Conservation (phyloP, 179 eudicot species). For the Spergularia azorica region DNA sequence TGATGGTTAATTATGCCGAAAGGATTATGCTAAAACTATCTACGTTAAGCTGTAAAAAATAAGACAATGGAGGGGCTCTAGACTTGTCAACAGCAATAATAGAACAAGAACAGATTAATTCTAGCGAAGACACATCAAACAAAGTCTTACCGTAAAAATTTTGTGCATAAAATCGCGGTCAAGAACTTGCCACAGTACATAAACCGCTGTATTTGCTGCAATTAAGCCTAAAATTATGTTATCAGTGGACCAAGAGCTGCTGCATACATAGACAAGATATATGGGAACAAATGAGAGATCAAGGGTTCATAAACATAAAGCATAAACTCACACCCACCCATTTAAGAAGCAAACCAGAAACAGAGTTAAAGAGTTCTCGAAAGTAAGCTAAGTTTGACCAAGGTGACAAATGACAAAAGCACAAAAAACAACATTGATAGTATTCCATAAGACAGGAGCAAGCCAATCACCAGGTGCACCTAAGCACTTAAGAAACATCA, state of each 20-base stretch:
- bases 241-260: constrained; percentile 64
- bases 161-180: constrained; percentile 58
- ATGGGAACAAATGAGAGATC: neutral
- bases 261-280: constrained; percentile 30
- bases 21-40: neutral
- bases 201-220: constrained; percentile 69
- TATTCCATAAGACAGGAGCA: neutral
- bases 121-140: constrained; percentile 2
- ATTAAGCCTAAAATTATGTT: constrained; percentile 63
- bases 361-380: neutral
- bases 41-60: neutral
- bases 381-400: neutral
- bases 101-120: neutral
- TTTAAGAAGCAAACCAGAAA: neutral
- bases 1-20: neutral
- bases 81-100: neutral
- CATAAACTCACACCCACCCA: neutral
- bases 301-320: neutral
- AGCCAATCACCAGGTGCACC: neutral
- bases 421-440: no score
- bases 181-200: constrained; percentile 62
- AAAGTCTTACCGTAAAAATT: constrained; percentile 64
- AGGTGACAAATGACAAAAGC: neutral
- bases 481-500: neutral
- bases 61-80: neutral